Base-by-base conservation (phyloP, 345 rosid genomes). In the Hevea brasiliensis region DNA sequence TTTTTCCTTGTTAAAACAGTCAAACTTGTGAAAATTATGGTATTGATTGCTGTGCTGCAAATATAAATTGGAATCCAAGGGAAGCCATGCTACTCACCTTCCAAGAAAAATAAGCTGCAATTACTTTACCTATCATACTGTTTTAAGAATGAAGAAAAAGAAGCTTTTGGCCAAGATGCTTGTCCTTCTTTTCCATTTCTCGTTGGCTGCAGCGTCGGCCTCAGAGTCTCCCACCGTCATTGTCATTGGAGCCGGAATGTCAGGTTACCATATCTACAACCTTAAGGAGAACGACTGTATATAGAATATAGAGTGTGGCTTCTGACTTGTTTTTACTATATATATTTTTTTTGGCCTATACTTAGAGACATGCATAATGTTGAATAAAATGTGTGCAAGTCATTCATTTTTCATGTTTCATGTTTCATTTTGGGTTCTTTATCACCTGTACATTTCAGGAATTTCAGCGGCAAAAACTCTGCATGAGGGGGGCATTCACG, bases 181-280 rank as follows among this genome's bases (percentile, higher is more conserved):
- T 74, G n/a, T 69, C 32, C 61, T 74, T 26, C 37, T 42, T 14
- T 40, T 61, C 54, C 55, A 56, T n/a, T 14, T 53, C n/a, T 51
- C 56, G 21, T 7, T 63, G 3, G 21, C 42, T 2, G 17, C 35
- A 8, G 48, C 65, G 4, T 3, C 82, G 0, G 56, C 68, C 4
- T n/a, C 74, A 0, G 47, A 72, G 4, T 24, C 71, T 1, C 74
- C 76, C 15, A 42, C 82, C 4, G 77, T 72, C 60, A 75, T 81
- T 62, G 55, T 81, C 57, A 37, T 81, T 7, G 84, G 84, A 26
- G 82, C 82, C 3, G 84, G 82, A 65, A 75, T 81, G 70, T 81
- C 80, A 74, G 84, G 80, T 65, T 11, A 27, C 4, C 47, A 15
- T 26, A 42, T 35, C 29, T 41, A 21, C 10, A 24, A 21, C 23